These are phyloP conservation scores for Mortierella antarctica DNA, from an alignment of 192 early-diverging fungal genomes.

Conservation along the genomic window DNA sequence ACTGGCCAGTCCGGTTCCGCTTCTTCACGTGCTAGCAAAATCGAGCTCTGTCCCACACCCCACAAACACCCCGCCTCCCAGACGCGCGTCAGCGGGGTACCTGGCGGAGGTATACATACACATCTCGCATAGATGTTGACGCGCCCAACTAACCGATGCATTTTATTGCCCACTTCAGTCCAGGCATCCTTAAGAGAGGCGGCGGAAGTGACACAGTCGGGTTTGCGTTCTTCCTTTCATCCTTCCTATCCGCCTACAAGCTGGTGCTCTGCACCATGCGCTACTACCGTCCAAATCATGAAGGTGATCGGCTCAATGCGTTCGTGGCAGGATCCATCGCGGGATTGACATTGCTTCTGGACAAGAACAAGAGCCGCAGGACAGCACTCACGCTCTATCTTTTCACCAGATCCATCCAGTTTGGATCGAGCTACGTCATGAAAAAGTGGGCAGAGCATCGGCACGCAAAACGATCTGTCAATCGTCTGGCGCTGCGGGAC, in stretches of 20 bases:
- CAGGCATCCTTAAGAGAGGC: conserved; percentile 55
- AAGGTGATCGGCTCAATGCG: conserved; percentile 68
- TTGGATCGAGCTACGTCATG: conserved; percentile 70
- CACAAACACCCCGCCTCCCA: no score
- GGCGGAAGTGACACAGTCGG: conserved; percentile 69
- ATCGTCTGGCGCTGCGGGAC: conserved; percentile 28
- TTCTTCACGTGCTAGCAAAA: no score
- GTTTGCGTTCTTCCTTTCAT: conserved; percentile 77
- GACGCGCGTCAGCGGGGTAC: no score
- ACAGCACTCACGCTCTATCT: conserved; percentile 73
- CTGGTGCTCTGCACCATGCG: conserved; percentile 71
- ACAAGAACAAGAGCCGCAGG: conserved; percentile 67
- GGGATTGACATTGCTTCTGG: conserved; percentile 68
- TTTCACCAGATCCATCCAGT: conserved; percentile 71
- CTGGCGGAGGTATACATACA: no score
- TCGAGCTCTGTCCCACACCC: no score
- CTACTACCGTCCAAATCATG: conserved; percentile 47
- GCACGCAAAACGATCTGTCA: conserved; percentile 22
- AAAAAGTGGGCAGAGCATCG: conserved; percentile 63
- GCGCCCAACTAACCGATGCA: no score
- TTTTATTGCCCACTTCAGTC: conserved; percentile 18
- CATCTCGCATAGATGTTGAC: no score
- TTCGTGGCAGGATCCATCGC: conserved; percentile 73
- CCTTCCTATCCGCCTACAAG: conserved; percentile 73
- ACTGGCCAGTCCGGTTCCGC: no score